These are phyloP conservation scores for Leptographium procerum DNA, from an alignment of 2,329 filamentous ascomycete species.

Conservation along the genomic window DNA sequence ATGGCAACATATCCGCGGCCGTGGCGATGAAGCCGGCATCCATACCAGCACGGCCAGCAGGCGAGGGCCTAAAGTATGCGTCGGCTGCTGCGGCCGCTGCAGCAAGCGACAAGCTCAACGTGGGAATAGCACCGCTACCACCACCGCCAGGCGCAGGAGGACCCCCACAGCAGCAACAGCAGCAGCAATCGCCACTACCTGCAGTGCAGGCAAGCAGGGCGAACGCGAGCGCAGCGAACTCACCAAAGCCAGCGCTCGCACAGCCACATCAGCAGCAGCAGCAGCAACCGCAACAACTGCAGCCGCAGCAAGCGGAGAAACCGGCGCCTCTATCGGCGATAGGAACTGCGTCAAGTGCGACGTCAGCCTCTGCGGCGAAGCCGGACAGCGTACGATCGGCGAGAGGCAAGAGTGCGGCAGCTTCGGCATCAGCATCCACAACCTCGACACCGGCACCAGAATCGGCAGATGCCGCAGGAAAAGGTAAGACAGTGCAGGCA, in stretches of 20 bases:
- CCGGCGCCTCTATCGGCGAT: constrained; percentile 11
- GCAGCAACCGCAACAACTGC: constrained; percentile 16
- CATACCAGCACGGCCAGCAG: constrained; percentile 69
- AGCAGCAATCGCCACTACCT: constrained; percentile 27
- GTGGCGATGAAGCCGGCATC: constrained; percentile 85
- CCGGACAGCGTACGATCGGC: constrained; percentile 23
- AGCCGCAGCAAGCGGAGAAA: constrained; percentile 21
- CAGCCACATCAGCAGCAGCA: constrained; percentile 29
- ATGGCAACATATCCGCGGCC: constrained; percentile 27
- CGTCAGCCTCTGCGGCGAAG: constrained; percentile 18
- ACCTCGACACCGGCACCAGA: constrained; percentile 23
- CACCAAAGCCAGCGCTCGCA: constrained; percentile 35
- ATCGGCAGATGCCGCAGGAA: constrained; percentile 20
- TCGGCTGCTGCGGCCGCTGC: constrained; percentile 91
- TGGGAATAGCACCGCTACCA: constrained; percentile 87
- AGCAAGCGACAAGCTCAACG: constrained; percentile 73
- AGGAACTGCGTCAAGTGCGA: constrained; percentile 14
- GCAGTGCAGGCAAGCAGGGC: constrained; percentile 42
- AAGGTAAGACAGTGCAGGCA: not conserved
- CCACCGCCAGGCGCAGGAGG: constrained; percentile 62
- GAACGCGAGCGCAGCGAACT: constrained; percentile 43
- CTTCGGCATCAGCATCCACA: constrained; percentile 9
- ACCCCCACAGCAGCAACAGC: constrained; percentile 14
- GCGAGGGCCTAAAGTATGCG: constrained; percentile 90
- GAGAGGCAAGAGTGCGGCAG: constrained; percentile 26